Conservation (phyloP, 768 basidiomycete genomes). For the Ephemerocybe angulata region DNA sequence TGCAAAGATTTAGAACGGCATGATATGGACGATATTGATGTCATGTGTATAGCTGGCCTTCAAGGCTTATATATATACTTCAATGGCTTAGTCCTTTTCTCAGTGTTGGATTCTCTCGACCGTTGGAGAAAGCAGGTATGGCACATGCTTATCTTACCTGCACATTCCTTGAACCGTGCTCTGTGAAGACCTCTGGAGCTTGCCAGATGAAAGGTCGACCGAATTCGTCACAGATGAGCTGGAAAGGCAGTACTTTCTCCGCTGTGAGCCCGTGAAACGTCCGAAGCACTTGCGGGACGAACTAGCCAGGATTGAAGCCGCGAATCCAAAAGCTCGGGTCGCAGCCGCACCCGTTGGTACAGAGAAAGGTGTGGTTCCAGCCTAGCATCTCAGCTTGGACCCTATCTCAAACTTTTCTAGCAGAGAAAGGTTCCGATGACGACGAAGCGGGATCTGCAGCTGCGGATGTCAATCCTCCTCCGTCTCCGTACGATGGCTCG, state of each 20-base stretch:
- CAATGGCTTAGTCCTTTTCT: slow-evolving; percentile 48
- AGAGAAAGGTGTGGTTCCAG: background rate
- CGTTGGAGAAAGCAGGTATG: slow-evolving; percentile 47
- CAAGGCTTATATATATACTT: slow-evolving; percentile 43
- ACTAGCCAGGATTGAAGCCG: background rate
- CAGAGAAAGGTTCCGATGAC: background rate
- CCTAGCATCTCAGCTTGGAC: background rate
- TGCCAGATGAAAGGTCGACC: slow-evolving; percentile 34
- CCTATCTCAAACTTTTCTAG: background rate
- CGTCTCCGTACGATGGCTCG: slow-evolving; percentile 42
- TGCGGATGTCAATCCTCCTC: background rate
- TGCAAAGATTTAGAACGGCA: slow-evolving; percentile 32
- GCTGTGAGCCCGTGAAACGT: slow-evolving; percentile 39
- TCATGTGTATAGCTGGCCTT: background rate
- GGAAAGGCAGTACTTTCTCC: slow-evolving; percentile 40
- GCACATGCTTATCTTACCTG: background rate
- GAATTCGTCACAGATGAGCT: slow-evolving; percentile 32
- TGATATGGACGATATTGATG: slow-evolving; percentile 1
- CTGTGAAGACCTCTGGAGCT: slow-evolving; percentile 42
- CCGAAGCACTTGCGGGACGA: slow-evolving; percentile 19
- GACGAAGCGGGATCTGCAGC: background rate
- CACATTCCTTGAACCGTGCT: background rate
- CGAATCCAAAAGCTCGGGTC: slow-evolving; percentile 23
- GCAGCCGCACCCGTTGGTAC: slow-evolving; percentile 64
- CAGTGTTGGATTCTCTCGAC: slow-evolving; percentile 46